A percentile compares a stretch with the other conserved stretches of the same genome.
Conservation (phyloP, 495 filamentous ascomycete species). For the Penicillium riverlandense region DNA sequence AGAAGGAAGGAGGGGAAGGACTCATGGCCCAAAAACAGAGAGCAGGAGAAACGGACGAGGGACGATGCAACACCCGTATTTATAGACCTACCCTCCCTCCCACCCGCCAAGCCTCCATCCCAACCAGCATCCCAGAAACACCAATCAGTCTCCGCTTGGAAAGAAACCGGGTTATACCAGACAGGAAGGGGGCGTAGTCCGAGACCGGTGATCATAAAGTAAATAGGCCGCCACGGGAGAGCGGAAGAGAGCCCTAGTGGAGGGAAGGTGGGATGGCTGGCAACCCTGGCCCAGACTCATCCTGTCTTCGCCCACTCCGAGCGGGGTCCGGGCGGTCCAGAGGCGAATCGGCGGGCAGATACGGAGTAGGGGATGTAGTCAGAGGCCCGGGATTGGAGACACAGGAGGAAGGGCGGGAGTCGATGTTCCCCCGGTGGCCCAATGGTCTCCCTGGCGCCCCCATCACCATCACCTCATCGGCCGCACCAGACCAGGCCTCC, state of each 20-base stretch:
- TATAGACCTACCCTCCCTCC: neutral
- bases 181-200: conserved; percentile 13
- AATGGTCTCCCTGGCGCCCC: conserved; percentile 27
- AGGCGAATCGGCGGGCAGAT: conserved; percentile 37
- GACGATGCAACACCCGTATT: neutral
- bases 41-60: conserved; percentile 10
- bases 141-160: conserved; percentile 5
- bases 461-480: conserved; percentile 14
- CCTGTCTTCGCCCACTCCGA: conserved; percentile 36
- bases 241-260: conserved; percentile 26
- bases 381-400: conserved; percentile 31
- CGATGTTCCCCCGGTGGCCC: conserved; percentile 41
- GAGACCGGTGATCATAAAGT: conserved; percentile 14
- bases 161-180: conserved; percentile 5
- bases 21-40: neutral
- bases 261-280: conserved; percentile 23
- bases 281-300: conserved; percentile 21
- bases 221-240: conserved; percentile 18
- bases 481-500: conserved; percentile 15
- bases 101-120: neutral
- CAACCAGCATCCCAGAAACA: no score
- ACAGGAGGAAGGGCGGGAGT: conserved; percentile 36
- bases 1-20: conserved; percentile 1
- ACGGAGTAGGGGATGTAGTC: conserved; percentile 26
- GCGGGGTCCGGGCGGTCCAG: conserved; percentile 42